phyloP scores from a whole-genome alignment of 2,329 filamentous ascomycete genomes.

The Xylaria arbuscula region DNA sequence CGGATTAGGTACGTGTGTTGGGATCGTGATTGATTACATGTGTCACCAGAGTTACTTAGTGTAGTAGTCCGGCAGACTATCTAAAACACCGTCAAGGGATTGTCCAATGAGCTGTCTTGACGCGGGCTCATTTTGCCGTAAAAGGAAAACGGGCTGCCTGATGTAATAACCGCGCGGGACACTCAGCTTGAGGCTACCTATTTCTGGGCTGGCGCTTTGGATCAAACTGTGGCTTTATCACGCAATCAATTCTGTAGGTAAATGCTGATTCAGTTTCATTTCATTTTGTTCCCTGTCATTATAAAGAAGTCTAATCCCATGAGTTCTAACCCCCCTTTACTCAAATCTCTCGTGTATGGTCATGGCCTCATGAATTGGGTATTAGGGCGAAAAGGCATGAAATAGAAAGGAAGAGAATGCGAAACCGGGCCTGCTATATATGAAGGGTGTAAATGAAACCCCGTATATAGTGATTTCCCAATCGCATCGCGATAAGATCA shows the following conservation, averaged over 20 bases:
- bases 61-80: background rate
- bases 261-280: background rate
- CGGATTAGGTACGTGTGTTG: background rate
- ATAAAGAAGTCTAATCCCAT: conserved; percentile 6
- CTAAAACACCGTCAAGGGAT: background rate
- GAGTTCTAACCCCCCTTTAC: background rate
- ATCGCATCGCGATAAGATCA: conserved; percentile 4
- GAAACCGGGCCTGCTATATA: background rate
- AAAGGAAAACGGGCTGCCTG: conserved; percentile 22
- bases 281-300: background rate
- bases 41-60: no score
- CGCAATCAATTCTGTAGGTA: conserved; percentile 7
- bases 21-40: background rate
- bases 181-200: no score
- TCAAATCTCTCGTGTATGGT: background rate
- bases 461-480: conserved; percentile 9
- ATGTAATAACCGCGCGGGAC: conserved; percentile 25
- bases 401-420: background rate
- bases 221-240: background rate
- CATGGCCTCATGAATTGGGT: conserved; percentile 12
- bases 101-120: conserved; percentile 23
- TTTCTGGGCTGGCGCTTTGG: background rate
- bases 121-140: conserved; percentile 19
- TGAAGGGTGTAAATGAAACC: background rate
- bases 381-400: conserved; percentile 7